Conservation (phyloP, 2,329 filamentous ascomycete species). For the Neocatenulostroma microsporum region DNA sequence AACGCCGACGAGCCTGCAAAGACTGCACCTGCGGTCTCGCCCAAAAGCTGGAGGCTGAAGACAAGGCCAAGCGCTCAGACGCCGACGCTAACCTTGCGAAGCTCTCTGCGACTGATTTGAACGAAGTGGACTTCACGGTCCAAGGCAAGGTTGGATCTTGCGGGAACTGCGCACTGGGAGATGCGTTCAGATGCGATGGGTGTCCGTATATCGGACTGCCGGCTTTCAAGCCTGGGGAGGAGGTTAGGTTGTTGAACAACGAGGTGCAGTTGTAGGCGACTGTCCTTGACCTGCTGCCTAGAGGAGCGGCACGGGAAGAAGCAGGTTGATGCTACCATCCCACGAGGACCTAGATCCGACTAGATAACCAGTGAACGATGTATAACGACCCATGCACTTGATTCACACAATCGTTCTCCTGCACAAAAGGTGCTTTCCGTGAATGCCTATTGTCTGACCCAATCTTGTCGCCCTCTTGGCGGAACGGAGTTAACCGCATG, state of each 20-base stretch:
- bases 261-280: conserved; percentile 76
- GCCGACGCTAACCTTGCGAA: conserved; percentile 55
- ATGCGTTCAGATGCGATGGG: conserved; percentile 60
- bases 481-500: too few species aligned
- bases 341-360: too few species aligned
- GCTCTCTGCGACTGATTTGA: conserved; percentile 66
- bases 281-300: too few species aligned
- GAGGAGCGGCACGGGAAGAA: too few species aligned
- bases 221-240: conserved; percentile 93
- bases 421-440: too few species aligned
- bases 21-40: conserved; percentile 95
- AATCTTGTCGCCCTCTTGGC: too few species aligned
- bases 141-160: conserved; percentile 93
- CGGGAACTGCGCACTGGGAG: conserved; percentile 86
- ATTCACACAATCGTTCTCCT: too few species aligned
- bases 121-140: conserved; percentile 94
- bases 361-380: too few species aligned
- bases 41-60: conserved; percentile 77
- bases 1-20: conserved; percentile 89
- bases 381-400: too few species aligned
- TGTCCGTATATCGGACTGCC: conserved; percentile 87
- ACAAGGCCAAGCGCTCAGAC: conserved; percentile 56
- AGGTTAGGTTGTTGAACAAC: conserved; percentile 80
- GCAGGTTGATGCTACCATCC: too few species aligned
- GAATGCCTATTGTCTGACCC: too few species aligned